These are phyloP conservation scores for Phytophthora idaei DNA, from an alignment of 352 stramenopile species.

Conservation along the genomic window DNA sequence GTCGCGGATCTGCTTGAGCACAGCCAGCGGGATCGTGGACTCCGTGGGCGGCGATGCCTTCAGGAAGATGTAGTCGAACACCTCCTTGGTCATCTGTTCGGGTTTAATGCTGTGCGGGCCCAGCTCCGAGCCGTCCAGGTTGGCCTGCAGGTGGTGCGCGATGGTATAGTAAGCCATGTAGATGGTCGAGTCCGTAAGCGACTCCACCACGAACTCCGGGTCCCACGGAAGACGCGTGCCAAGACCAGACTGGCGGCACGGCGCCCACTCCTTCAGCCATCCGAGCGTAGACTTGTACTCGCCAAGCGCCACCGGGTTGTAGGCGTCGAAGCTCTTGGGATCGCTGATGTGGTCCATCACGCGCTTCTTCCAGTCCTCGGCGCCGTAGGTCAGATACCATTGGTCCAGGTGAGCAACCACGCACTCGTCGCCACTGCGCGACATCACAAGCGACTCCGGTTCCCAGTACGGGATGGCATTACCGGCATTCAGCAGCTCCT, in stretches of 20 bases:
- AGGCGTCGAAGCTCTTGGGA: constrained; percentile 93
- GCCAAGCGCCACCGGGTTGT: constrained; percentile 92
- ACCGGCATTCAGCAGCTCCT: constrained; percentile 95
- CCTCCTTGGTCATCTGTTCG: constrained; percentile 93
- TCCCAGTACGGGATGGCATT: constrained; percentile 98
- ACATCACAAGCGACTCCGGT: constrained; percentile 97
- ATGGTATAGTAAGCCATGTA: constrained; percentile 99
- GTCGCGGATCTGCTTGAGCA: constrained; percentile 93
- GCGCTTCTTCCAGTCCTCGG: constrained; percentile 97
- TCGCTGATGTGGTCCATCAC: constrained; percentile 96
- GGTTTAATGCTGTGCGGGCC: constrained; percentile 87
- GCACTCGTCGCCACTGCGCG: constrained; percentile 97
- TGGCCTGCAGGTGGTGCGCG: constrained; percentile 96
- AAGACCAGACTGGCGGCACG: constrained; percentile 97
- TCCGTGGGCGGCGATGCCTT: constrained; percentile 82
- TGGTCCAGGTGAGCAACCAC: constrained; percentile 99
- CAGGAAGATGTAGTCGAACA: constrained; percentile 99
- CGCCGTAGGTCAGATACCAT: constrained; percentile 99
- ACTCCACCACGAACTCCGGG: constrained; percentile 99
- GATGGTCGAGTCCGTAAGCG: constrained; percentile 99
- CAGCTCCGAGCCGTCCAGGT: constrained; percentile 93
- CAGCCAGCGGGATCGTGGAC: constrained; percentile 88
- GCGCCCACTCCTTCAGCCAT: constrained; percentile 99
- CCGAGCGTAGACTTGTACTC: constrained; percentile 98
- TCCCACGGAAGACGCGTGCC: constrained; percentile 98